Base-by-base conservation (phyloP, 345 rosid genomes). In the Linum trigynum region DNA sequence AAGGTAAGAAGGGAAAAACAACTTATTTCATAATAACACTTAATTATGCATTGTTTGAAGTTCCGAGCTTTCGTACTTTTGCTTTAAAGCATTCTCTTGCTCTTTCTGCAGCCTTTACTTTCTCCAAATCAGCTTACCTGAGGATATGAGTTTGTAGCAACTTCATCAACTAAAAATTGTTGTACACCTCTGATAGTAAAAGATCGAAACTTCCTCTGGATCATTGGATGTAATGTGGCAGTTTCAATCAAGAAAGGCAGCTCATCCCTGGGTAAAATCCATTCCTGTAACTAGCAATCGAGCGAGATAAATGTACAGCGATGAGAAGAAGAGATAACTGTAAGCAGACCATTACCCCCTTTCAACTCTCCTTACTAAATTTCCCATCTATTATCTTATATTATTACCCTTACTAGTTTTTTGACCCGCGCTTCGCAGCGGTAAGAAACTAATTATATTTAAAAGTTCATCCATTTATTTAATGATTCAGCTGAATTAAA, bases 81-180 rank as follows among this genome's bases (percentile, higher is more conserved):
- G 32, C 1, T 23, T 23, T 1, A 1, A 23, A 36, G 38, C 35
- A n/a, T 11, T 48, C 57, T 11, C 3, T 40, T 53, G 40, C 17
- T 61, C 59, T 66, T 39, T 75, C 45, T 64, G 84, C 92, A 91
- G 96, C 78, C 77, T 91, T 62, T 89, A 89, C 76, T 77, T 89
- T 75, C 89, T 91, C 39, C 90, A 91, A 74, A 74, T 87, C 72
- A 89, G 92, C 80, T 79, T 91, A 62, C 98, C 95, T 0, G 73
- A 75, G 66, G 86, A 88, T 61, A 81, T 91, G 70, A 85, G 85
- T 80, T 77, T 73, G 81, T 89, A 82, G 76, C 63, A 15, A 38
- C 14, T 9, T 32, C 35, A 50, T n/a, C 71, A 12, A 42, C 57
- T 15, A 65, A 23, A 23, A 23, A 56, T 39, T 57, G 57, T 59